Evolutionary conservation across 805 yeast species (phyloP), one percentile per base, ranked within the genome.

Genomic region (Starmerella roubikii): DNA sequence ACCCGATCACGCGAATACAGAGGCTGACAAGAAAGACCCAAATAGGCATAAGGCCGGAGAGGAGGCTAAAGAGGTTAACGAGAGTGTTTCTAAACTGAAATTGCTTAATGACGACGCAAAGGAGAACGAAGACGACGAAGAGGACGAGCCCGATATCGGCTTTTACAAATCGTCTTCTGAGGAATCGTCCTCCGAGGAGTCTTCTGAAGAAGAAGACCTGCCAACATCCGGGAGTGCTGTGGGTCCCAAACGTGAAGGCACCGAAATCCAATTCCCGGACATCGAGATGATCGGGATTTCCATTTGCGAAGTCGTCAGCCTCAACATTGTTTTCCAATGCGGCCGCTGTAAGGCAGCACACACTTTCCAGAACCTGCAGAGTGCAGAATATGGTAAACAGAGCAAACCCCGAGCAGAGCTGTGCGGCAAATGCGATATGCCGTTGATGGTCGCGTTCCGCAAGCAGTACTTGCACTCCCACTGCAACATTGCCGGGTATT

Each of bases 241-340:
- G 4, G 34, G 38, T 29, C 49, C 49, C 4, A 40, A 41, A 23
- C 42, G 48, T 11, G 49, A 53, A 27, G 67, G 65, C 19, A 58
- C 60, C 0, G 62, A 61, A 15, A 34, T 62, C 13, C 47, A 48
- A 4, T 47, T 63, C 21, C 54, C 59, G 1, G 58, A 55, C 27
- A 35, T 62, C 19, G 44, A 49, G 23, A 41, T 61, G 35, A 38
- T 44, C n/a, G 55, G 59, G 34, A 48, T 62, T 7, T 57, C 57
- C 1, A 46, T 62, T 16, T 45, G 57, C 22, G 64, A 63, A 37
- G 52, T 60, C 31, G 48, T 52, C 17, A 39, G 55, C 16, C 48
- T 64, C 31, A 57, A 56, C 25, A 34, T 64, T 16, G 54, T 55
- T 21, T 57, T 63, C 27, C 53, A 52, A 26, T 63, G 68, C 43